These are phyloP conservation scores for Auriculariales sp. DNA, from an alignment of 768 basidiomycete species.

Conservation along the genomic window DNA sequence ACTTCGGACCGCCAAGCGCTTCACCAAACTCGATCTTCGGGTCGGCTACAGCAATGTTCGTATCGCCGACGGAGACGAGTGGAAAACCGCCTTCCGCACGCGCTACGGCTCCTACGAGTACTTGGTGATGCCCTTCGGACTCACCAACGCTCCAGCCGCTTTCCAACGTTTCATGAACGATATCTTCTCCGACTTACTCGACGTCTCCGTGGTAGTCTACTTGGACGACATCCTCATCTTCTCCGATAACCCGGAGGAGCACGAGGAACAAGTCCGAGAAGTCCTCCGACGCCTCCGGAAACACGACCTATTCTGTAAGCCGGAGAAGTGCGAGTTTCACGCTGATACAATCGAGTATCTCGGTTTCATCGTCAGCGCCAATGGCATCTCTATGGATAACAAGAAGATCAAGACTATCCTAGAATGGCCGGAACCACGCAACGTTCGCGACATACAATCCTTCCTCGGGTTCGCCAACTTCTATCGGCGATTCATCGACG, in stretches of 20 bases:
- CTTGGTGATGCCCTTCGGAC: slow-evolving; percentile 23
- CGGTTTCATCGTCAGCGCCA: slow-evolving; percentile 21
- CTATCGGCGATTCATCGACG: slow-evolving; percentile 17
- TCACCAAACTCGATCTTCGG: slow-evolving; percentile 20
- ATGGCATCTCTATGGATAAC: slow-evolving; percentile 22
- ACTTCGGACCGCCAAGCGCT: slow-evolving; percentile 5
- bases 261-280: slow-evolving; percentile 17
- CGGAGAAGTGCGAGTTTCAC: slow-evolving; percentile 26
- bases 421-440: slow-evolving; percentile 22
- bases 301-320: slow-evolving; percentile 18
- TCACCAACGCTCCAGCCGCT: slow-evolving; percentile 24
- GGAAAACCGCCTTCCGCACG: slow-evolving; percentile 27
- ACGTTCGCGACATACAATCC: slow-evolving; percentile 17
- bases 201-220: slow-evolving; percentile 27
- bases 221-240: slow-evolving; percentile 31
- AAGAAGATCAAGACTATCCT: slow-evolving; percentile 24
- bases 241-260: slow-evolving; percentile 19
- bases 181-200: slow-evolving; percentile 17
- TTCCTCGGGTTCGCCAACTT: slow-evolving; percentile 20
- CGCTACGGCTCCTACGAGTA: slow-evolving; percentile 27
- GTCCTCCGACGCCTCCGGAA: slow-evolving; percentile 20
- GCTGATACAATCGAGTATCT: slow-evolving; percentile 24
- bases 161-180: slow-evolving; percentile 27
- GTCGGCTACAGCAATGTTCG: slow-evolving; percentile 27
- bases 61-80: slow-evolving; percentile 25